These are phyloP conservation scores for Dichotomopilus funicola DNA, from an alignment of 2,329 filamentous ascomycete genomes.

Conservation along the genomic window DNA sequence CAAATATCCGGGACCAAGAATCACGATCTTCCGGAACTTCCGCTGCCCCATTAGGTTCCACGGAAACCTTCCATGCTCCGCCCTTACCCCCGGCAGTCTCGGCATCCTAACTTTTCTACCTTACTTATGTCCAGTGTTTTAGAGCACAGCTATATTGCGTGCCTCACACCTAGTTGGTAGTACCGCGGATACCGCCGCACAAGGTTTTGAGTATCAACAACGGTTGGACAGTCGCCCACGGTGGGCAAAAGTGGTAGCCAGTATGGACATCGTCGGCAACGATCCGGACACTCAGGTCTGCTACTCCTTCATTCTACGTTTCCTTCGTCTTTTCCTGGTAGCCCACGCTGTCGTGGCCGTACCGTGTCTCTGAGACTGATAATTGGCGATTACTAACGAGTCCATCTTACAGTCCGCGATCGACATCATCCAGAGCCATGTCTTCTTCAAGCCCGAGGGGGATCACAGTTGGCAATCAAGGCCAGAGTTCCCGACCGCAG, in stretches of 20 bases:
- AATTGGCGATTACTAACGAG: not conserved
- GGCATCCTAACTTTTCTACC: too few relatives aligned
- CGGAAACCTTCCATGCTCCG: too few relatives aligned
- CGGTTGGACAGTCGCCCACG: not conserved
- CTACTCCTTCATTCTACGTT: not conserved
- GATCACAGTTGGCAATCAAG: slow-evolving; percentile 22
- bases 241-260: not conserved
- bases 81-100: too few relatives aligned
- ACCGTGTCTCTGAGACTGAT: not conserved
- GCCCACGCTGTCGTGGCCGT: not conserved
- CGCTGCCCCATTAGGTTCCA: too few relatives aligned
- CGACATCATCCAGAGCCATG: slow-evolving; percentile 14
- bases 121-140: too few relatives aligned
- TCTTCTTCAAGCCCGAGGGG: slow-evolving; percentile 13
- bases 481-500: slow-evolving; percentile 49
- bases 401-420: slow-evolving; percentile 2
- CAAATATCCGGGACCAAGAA: too few relatives aligned
- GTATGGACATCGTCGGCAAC: slow-evolving; percentile 2
- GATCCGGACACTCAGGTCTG: slow-evolving; percentile 1
- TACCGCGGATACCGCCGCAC: too few relatives aligned
- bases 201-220: not conserved
- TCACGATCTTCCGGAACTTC: too few relatives aligned
- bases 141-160: too few relatives aligned
- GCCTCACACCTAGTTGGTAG: too few relatives aligned
- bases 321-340: too few relatives aligned